These are phyloP conservation scores for Daldinia caldariorum DNA, from an alignment of 495 filamentous ascomycete species.

Conservation along the genomic window DNA sequence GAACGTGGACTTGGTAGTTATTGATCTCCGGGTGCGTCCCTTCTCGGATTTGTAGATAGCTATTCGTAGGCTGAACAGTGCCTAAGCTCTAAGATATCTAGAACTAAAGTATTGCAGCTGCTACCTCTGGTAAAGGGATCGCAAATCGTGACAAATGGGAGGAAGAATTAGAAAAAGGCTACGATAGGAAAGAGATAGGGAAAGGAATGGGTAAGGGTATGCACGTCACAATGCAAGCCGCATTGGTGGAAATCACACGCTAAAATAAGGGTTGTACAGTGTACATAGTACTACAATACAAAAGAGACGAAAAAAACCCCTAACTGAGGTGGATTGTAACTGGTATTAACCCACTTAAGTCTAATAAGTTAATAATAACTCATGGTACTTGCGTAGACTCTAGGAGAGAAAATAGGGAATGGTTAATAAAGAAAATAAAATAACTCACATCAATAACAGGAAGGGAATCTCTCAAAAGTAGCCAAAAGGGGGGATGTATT, in stretches of 20 bases:
- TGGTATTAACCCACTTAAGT: neutral
- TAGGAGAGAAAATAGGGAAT: neutral
- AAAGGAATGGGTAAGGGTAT: conserved; percentile 23
- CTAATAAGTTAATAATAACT: neutral
- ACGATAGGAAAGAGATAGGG: conserved; percentile 23
- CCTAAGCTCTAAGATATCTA: conserved; percentile 14
- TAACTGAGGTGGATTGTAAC: neutral
- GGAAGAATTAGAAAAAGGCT: conserved; percentile 9
- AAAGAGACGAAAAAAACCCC: neutral
- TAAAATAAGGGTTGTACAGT: conserved; percentile 17
- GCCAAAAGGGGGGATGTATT: too few relatives aligned
- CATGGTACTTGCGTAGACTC: neutral
- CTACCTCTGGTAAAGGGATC: conserved; percentile 12
- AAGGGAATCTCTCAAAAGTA: too few relatives aligned
- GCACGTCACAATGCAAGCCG: conserved; percentile 46
- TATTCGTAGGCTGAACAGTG: conserved; percentile 9
- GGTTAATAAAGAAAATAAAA: neutral
- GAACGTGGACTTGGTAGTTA: neutral
- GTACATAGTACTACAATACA: neutral
- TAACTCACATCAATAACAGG: neutral
- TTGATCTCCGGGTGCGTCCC: neutral
- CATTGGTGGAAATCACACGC: conserved; percentile 34
- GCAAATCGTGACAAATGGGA: conserved; percentile 31
- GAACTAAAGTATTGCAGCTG: conserved; percentile 14
- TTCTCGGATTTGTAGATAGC: neutral